Evolutionary conservation across 306 rosid genomes (phyloP).

Genomic region (Quercus cerris): DNA sequence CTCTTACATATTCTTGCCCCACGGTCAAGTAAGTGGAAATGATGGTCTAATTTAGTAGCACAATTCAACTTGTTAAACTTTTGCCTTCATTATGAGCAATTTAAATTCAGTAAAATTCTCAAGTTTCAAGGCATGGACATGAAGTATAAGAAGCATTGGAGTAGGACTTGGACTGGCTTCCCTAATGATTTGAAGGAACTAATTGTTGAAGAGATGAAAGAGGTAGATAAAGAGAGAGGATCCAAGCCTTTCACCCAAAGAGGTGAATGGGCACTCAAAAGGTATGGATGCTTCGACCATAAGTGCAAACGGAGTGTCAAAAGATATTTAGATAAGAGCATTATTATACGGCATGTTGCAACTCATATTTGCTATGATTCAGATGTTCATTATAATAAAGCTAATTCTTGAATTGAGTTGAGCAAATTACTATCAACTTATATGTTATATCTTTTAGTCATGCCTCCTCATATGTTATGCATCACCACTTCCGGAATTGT

Average conservation of each 20-base stretch:
- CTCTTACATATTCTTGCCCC: slow-evolving; percentile 39
- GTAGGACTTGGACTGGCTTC: slow-evolving; percentile 16
- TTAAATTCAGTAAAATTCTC: slow-evolving; percentile 31
- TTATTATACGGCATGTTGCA: slow-evolving; percentile 66
- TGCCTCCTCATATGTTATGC: slow-evolving; percentile 55
- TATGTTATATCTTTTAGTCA: slow-evolving; percentile 58
- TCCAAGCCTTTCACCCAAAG: slow-evolving; percentile 40
- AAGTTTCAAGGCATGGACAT: slow-evolving; percentile 23
- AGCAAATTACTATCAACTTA: slow-evolving; percentile 43
- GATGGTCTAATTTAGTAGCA: slow-evolving; percentile 1
- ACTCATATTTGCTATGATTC: slow-evolving; percentile 52
- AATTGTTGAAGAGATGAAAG: slow-evolving; percentile 44
- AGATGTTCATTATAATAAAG: not conserved
- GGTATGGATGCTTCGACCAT: slow-evolving; percentile 27
- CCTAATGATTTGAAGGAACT: slow-evolving; percentile 34
- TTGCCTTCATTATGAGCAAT: slow-evolving; percentile 41
- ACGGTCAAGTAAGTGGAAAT: slow-evolving; percentile 33
- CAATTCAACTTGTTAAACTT: slow-evolving; percentile 55
- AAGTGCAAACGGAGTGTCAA: slow-evolving; percentile 37
- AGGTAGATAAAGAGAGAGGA: slow-evolving; percentile 36
- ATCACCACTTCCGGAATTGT: slow-evolving; percentile 38
- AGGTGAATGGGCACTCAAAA: slow-evolving; percentile 51
- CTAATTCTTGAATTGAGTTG: slow-evolving; percentile 21
- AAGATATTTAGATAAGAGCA: slow-evolving; percentile 57
- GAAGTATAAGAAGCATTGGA: slow-evolving; percentile 26